Evolutionary conservation across 2,329 filamentous ascomycete species (phyloP).

Genomic region (Diaporthe citriasiana): DNA sequence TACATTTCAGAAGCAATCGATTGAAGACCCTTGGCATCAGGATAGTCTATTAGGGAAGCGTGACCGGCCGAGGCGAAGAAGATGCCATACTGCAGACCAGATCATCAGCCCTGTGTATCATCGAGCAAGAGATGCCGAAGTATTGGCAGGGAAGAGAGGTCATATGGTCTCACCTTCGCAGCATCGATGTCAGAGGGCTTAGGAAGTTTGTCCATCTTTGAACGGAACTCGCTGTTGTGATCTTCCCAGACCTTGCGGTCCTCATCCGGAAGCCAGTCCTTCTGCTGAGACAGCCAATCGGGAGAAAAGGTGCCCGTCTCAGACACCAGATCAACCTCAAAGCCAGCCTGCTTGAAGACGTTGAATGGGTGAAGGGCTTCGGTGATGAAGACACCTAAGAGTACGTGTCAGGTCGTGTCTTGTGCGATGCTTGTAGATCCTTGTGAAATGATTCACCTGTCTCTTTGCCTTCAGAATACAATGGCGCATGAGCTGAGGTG

Average conservation of each 20-base stretch:
- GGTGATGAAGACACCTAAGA: not conserved
- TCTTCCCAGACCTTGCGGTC: slow-evolving; percentile 9
- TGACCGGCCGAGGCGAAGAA: slow-evolving; percentile 11
- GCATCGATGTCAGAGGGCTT: slow-evolving; percentile 8
- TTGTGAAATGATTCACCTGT: not conserved
- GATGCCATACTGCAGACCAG: not conserved
- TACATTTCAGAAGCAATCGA: not conserved
- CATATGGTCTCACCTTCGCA: not conserved
- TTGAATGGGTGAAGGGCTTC: slow-evolving; percentile 16
- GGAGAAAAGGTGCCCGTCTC: slow-evolving; percentile 10
- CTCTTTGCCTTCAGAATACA: not conserved
- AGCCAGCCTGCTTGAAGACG: not conserved
- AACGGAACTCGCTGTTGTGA: slow-evolving; percentile 5
- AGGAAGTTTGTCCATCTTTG: slow-evolving; percentile 2
- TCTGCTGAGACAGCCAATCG: slow-evolving; percentile 16
- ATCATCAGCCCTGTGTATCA: not conserved
- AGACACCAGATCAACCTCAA: not conserved
- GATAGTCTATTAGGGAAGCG: slow-evolving; percentile 4
- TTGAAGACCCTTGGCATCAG: slow-evolving; percentile 7
- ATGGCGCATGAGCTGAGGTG: not conserved
- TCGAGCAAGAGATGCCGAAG: no score
- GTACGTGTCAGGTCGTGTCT: not conserved
- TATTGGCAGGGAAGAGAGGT: rapidly evolving
- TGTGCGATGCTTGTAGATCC: no score
- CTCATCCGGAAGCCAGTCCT: slow-evolving; percentile 8